Evolutionary conservation across 306 rosid species (phyloP).

Genomic region (Cucumis cinereus): DNA sequence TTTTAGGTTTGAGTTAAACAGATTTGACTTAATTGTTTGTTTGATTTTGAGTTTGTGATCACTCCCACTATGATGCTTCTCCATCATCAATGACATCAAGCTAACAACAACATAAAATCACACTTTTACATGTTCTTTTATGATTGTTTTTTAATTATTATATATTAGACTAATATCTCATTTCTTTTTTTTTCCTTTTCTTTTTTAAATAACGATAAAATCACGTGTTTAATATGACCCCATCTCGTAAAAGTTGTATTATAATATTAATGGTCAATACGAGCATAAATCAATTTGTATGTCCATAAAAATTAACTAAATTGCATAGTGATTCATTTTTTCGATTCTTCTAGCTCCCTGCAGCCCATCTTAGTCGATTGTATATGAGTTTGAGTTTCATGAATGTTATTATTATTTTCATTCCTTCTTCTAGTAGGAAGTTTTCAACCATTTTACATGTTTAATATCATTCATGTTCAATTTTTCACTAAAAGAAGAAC

Average conservation of each 20-base stretch:
- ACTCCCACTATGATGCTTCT: background rate
- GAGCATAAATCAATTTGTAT: background rate
- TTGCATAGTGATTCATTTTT: too few species aligned
- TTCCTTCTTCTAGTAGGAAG: too few species aligned
- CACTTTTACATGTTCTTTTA: background rate
- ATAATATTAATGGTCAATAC: background rate
- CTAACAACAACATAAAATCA: background rate
- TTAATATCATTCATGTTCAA: too few species aligned
- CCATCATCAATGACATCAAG: background rate
- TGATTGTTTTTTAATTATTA: background rate
- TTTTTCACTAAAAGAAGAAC: too few species aligned
- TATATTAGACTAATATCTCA: background rate
- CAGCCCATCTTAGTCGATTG: too few species aligned
- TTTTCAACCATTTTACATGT: too few species aligned
- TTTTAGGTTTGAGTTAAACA: slow-evolving; percentile 17
- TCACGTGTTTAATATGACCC: background rate
- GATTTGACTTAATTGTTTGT: background rate
- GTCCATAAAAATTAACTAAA: too few species aligned
- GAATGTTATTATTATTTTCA: too few species aligned
- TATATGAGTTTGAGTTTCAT: too few species aligned
- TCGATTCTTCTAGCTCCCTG: too few species aligned
- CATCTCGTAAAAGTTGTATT: background rate
- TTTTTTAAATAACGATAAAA: background rate
- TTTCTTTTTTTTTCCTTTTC: too few species aligned
- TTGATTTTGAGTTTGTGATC: background rate